These are phyloP conservation scores for Balakata baccata DNA, from an alignment of 345 rosid species.

Conservation along the genomic window DNA sequence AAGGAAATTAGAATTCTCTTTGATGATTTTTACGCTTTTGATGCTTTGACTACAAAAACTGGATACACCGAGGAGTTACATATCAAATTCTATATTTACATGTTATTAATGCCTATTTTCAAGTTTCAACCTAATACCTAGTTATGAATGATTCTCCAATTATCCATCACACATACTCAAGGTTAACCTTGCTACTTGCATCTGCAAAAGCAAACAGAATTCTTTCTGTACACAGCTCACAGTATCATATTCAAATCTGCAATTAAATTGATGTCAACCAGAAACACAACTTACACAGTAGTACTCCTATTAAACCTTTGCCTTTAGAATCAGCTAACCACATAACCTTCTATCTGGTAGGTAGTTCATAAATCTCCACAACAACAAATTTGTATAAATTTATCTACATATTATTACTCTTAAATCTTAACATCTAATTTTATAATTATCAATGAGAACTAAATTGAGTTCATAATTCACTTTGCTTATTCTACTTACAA, in stretches of 20 bases:
- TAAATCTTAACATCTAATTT: background rate
- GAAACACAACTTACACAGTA: background rate
- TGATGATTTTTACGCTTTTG: background rate
- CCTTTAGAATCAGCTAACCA: background rate
- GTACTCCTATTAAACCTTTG: background rate
- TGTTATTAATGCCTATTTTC: background rate
- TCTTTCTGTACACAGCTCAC: background rate
- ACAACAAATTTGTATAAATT: background rate
- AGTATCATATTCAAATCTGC: constrained; percentile 43
- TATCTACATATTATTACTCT: background rate
- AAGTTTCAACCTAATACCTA: background rate
- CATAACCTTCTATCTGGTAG: background rate
- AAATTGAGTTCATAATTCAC: background rate
- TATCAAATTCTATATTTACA: background rate
- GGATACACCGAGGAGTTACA: background rate
- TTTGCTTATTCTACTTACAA: background rate
- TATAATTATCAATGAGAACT: background rate
- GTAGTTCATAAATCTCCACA: background rate
- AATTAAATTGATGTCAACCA: background rate
- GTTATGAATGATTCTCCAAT: background rate
- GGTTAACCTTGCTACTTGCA: background rate
- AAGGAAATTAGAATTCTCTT: background rate
- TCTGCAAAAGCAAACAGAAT: background rate
- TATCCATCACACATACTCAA: background rate
- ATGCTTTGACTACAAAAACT: background rate